Conservation (phyloP, 768 basidiomycete genomes). For the Termitomyces titanicus region DNA sequence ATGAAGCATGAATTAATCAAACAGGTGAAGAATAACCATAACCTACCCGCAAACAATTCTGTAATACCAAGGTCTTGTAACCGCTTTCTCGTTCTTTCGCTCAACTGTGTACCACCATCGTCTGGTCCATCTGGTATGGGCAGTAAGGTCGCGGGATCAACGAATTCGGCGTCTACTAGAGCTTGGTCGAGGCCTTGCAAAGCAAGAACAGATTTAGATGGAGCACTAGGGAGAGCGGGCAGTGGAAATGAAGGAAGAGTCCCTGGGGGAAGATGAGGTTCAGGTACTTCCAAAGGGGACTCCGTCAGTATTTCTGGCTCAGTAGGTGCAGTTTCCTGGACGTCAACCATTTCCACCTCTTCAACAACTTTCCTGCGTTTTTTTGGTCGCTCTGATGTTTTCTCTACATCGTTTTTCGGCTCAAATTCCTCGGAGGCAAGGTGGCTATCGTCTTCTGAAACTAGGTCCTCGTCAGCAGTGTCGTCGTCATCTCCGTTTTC, state of each 20-base stretch:
- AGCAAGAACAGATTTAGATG: constrained; percentile 66
- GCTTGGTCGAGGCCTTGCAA: constrained; percentile 78
- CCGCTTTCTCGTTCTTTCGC: constrained; percentile 55
- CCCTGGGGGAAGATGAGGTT: constrained; percentile 20
- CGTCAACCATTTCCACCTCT: constrained; percentile 20
- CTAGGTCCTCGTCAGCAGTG: constrained; percentile 17
- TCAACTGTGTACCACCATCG: constrained; percentile 47
- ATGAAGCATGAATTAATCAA: background rate
- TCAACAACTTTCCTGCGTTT: constrained; percentile 40
- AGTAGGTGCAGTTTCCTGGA: constrained; percentile 8
- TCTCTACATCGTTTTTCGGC: constrained; percentile 12
- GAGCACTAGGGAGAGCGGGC: constrained; percentile 62
- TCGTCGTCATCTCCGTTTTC: constrained; percentile 21
- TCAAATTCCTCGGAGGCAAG: constrained; percentile 16
- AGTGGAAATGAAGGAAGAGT: constrained; percentile 67
- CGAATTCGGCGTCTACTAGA: constrained; percentile 63
- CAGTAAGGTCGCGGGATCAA: constrained; percentile 49
- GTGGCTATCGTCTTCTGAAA: constrained; percentile 10
- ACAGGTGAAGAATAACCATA: background rate
- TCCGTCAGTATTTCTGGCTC: constrained; percentile 9
- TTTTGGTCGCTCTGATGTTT: constrained; percentile 28
- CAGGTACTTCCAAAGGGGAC: constrained; percentile 15
- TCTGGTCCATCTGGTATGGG: constrained; percentile 41
- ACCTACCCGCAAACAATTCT: constrained; percentile 84
- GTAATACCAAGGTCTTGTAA: constrained; percentile 76